These are phyloP conservation scores for Vanderwaltozyma tropicalis DNA, from an alignment of 805 yeast species.

Conservation along the genomic window DNA sequence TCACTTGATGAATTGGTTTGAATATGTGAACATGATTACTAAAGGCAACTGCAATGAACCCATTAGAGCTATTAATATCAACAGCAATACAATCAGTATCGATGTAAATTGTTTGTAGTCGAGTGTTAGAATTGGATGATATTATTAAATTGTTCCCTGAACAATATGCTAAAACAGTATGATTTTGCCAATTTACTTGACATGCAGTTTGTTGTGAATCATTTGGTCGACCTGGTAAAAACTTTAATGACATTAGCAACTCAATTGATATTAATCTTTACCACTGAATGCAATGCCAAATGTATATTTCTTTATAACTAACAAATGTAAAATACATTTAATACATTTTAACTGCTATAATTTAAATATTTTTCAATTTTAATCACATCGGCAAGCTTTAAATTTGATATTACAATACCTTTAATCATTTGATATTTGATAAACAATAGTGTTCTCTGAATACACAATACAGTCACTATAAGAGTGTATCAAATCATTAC, in stretches of 20 bases:
- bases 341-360: no score
- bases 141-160: slow-evolving; percentile 83
- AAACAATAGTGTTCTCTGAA: no score
- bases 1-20: slow-evolving; percentile 44
- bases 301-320: no score
- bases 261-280: no score
- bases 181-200: slow-evolving; percentile 55
- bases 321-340: no score
- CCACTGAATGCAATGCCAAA: no score
- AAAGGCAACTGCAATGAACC: slow-evolving; percentile 48
- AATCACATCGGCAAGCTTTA: no score
- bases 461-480: no score
- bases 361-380: no score
- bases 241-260: slow-evolving; percentile 46
- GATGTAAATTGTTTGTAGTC: slow-evolving; percentile 70
- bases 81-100: slow-evolving; percentile 57
- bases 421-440: no score
- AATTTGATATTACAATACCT: no score
- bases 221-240: slow-evolving; percentile 83
- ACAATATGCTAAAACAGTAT: slow-evolving; percentile 59
- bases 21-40: slow-evolving; percentile 37
- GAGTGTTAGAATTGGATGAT: slow-evolving; percentile 38
- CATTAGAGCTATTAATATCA: slow-evolving; percentile 51
- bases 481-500: no score
- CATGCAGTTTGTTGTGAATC: slow-evolving; percentile 42